Conservation (phyloP, 306 rosid species). For the Cicer yamashitae region DNA sequence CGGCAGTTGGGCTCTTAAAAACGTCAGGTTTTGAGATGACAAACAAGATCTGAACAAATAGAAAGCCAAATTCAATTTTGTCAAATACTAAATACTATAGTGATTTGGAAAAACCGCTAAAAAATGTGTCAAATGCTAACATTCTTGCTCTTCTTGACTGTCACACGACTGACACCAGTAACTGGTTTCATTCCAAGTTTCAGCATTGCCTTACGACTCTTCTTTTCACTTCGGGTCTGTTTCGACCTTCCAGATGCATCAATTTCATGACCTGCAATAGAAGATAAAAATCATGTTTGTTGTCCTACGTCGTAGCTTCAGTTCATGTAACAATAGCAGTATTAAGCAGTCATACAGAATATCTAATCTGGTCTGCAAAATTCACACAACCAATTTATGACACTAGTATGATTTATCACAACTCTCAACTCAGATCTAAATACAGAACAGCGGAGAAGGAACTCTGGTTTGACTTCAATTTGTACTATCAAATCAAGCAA, state of each 20-base stretch:
- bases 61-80: background rate
- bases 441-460: background rate
- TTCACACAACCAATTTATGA: background rate
- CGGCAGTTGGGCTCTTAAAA: conserved; percentile 90
- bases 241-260: conserved; percentile 82
- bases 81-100: background rate
- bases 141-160: conserved; percentile 91
- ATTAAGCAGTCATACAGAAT: background rate
- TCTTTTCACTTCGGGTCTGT: conserved; percentile 91
- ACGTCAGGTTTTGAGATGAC: conserved; percentile 92
- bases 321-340: conserved; percentile 3
- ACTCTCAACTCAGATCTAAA: background rate
- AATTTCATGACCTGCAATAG: conserved; percentile 59
- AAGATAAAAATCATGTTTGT: conserved; percentile 25
- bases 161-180: conserved; percentile 83
- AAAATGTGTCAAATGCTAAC: conserved; percentile 48
- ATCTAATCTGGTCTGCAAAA: background rate
- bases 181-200: conserved; percentile 90
- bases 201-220: conserved; percentile 91
- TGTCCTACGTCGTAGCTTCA: conserved; percentile 1
- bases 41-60: conserved; percentile 66
- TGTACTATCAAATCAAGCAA: background rate
- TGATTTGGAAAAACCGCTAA: background rate
- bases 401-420: background rate
- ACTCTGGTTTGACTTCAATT: background rate